phyloP scores from a whole-genome alignment of 805 yeast genomes.

The Suhomyces faveliae region DNA sequence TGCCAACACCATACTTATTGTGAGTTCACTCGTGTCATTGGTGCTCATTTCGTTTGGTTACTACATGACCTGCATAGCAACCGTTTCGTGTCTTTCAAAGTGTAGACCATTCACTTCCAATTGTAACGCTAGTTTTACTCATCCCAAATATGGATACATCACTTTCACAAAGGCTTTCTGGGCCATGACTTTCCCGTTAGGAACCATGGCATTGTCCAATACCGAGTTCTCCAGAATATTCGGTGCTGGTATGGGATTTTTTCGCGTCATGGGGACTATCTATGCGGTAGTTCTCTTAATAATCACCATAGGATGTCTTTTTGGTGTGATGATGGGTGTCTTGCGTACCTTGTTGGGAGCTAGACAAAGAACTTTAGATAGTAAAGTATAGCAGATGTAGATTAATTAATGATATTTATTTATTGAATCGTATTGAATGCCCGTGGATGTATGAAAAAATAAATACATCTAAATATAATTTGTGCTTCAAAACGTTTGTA shows the following conservation, averaged over 20 bases:
- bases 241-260: conserved; percentile 46
- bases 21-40: conserved; percentile 26
- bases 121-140: conserved; percentile 22
- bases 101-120: conserved; percentile 32
- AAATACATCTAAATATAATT: too few relatives aligned
- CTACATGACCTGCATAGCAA: conserved; percentile 44
- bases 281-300: conserved; percentile 54
- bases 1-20: conserved; percentile 4
- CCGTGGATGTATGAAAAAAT: too few relatives aligned
- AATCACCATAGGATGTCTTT: conserved; percentile 35
- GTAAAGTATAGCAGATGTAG: background rate
- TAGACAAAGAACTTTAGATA: background rate
- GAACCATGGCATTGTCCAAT: conserved; percentile 64
- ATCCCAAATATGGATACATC: conserved; percentile 19
- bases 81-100: conserved; percentile 42
- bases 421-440: too few relatives aligned
- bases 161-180: conserved; percentile 43
- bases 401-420: too few relatives aligned
- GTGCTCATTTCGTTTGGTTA: conserved; percentile 55
- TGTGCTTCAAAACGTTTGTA: too few relatives aligned
- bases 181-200: conserved; percentile 90
- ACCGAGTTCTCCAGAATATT: conserved; percentile 41
- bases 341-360: conserved; percentile 9
- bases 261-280: conserved; percentile 60
- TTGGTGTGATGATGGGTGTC: conserved; percentile 21